Evolutionary conservation across 768 basidiomycete species (phyloP), one percentile per base, ranked within the genome.

Genomic region (Dacryopinax primogenitus): DNA sequence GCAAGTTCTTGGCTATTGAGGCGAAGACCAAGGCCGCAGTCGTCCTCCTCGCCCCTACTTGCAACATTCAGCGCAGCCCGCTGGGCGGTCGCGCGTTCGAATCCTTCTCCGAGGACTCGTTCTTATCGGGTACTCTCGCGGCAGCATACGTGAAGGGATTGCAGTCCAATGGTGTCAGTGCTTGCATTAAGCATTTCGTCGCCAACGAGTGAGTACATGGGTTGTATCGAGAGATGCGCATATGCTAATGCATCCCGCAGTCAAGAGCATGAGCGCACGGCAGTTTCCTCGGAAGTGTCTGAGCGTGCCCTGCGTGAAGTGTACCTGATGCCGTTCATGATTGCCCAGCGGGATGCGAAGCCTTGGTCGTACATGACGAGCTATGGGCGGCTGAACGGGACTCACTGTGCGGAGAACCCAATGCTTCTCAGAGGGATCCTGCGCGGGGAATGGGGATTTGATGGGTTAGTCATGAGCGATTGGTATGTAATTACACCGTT

Each of bases 271-370:
- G 85, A 87, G 71, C 78, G 86, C 13, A 83, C 82, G 12, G 82
- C 84, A 6, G 82, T 81, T 18, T 83, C 85, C 15, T 85, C 84
- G 12, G 81, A 83, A 36, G 75, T 89, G 67, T 84, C 85, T 9
- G 80, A 82, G 33, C 78, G 87, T 33, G 84, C 87, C 21, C 74
- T 89, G 45, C 78, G 86, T 47, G 87, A 89, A 71, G 77, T 89
- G 63, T 88, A 89, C 72, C 77, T 88, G 3, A 83, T 84, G 70
- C 86, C 86, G 80, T 85, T 74, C 69, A 85, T 86, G 84, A 75
- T 87, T 44, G 86, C 86, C 3, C 85, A 73, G 62, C 67, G 67
- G 18, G 67, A 69, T n/a, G 63, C 72, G 9, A 67, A 68, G 35
- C 73, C 74, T 7, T 80, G 82, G 74, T 84, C 85, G 21, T 84